Evolutionary conservation across 1,139 yeast genomes (phyloP).

Genomic region (Debaryomycetaceae sp.): DNA sequence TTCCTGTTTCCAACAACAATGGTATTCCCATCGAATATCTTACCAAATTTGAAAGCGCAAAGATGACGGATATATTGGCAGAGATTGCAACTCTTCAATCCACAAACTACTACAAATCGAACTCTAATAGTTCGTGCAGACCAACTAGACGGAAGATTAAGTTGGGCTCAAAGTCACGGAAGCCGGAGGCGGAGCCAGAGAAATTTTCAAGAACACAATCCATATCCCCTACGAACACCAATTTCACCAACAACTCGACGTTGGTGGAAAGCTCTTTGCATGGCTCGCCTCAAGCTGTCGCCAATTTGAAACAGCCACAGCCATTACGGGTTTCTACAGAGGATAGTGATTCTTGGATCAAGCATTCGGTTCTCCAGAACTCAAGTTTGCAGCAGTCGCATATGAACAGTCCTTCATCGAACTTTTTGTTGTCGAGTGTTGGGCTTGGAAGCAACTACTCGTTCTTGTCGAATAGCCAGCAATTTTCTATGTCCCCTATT

Average conservation of each 20-base stretch:
- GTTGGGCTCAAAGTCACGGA: slow-evolving; percentile 22
- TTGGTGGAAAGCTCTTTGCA: slow-evolving; percentile 8
- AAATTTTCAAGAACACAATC: background rate
- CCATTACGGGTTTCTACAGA: slow-evolving; percentile 20
- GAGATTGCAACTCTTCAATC: slow-evolving; percentile 50
- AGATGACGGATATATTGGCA: slow-evolving; percentile 36
- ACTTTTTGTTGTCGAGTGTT: slow-evolving; percentile 23
- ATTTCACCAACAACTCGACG: slow-evolving; percentile 8
- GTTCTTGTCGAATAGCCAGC: slow-evolving; percentile 24
- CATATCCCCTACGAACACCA: background rate
- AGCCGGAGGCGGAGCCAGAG: slow-evolving; percentile 1
- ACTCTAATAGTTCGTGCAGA: slow-evolving; percentile 25
- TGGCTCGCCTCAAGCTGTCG: background rate
- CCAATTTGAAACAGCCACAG: slow-evolving; percentile 19
- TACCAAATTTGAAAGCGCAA: slow-evolving; percentile 23
- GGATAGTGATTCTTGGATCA: slow-evolving; percentile 5
- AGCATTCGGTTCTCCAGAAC: slow-evolving; percentile 13
- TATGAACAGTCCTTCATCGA: slow-evolving; percentile 8
- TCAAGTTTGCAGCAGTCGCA: slow-evolving; percentile 17
- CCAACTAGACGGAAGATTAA: slow-evolving; percentile 52
- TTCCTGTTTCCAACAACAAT: slow-evolving; percentile 16
- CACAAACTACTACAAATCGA: slow-evolving; percentile 32
- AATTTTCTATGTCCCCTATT: slow-evolving; percentile 23
- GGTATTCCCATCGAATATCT: slow-evolving; percentile 41
- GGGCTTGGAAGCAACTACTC: slow-evolving; percentile 39